Conservation (phyloP, 345 rosid species). For the Aquilaria sinensis region DNA sequence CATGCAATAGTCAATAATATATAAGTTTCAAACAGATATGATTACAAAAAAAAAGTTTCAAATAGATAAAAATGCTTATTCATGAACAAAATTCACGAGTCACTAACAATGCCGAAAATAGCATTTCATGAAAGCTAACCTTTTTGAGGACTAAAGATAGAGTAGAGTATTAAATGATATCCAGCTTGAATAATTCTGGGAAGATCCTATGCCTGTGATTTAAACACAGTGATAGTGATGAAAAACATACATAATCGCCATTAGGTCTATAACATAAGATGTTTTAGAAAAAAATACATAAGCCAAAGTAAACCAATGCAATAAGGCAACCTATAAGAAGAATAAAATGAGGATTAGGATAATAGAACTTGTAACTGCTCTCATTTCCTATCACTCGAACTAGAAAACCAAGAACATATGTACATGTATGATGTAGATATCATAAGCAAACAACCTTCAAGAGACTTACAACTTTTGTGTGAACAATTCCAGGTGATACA, state of each 20-base stretch:
- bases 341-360: no score
- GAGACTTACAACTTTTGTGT: slow-evolving; percentile 88
- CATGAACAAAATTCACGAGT: no score
- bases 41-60: no score
- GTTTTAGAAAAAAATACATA: neutral
- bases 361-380: no score
- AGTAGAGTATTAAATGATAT: slow-evolving; percentile 79
- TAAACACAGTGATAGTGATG: neutral
- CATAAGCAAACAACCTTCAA: slow-evolving; percentile 7
- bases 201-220: slow-evolving; percentile 88
- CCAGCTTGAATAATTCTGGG: slow-evolving; percentile 72
- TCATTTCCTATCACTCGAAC: no score
- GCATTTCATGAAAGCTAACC: slow-evolving; percentile 35
- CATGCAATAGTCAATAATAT: no score
- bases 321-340: neutral
- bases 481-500: slow-evolving; percentile 85
- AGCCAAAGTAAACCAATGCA: neutral
- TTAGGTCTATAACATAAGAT: neutral
- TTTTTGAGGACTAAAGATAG: slow-evolving; percentile 82
- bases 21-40: no score
- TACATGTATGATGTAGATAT: no score
- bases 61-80: no score
- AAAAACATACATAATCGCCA: neutral
- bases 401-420: no score
- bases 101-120: neutral